Evolutionary conservation across 768 basidiomycete genomes (phyloP).

Genomic region (Amanita molliuscula): DNA sequence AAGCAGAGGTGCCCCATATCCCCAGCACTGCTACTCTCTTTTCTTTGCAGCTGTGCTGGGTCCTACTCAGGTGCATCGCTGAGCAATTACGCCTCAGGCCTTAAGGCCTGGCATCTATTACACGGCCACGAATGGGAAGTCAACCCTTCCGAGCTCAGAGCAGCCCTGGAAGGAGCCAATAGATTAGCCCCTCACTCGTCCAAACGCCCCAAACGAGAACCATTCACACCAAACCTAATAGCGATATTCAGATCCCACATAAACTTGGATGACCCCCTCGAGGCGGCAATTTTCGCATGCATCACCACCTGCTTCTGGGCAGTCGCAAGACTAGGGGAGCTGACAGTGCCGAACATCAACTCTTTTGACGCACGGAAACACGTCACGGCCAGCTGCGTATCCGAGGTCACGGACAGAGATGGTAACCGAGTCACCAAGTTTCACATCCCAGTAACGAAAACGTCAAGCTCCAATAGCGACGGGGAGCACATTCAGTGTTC

Average conservation of each 20-base stretch:
- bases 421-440: constrained; percentile 8
- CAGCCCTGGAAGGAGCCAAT: constrained; percentile 7
- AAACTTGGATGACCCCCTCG: constrained; percentile 9
- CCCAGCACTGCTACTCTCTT: constrained; percentile 12
- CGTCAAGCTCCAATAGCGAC: neutral
- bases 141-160: constrained; percentile 4
- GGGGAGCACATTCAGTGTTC: constrained; percentile 19
- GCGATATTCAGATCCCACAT: constrained; percentile 7
- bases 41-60: constrained; percentile 14
- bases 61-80: constrained; percentile 18
- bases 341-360: constrained; percentile 11
- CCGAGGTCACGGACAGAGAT: neutral
- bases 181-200: constrained; percentile 9
- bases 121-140: constrained; percentile 14
- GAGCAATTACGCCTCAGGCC: constrained; percentile 17
- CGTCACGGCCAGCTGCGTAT: neutral
- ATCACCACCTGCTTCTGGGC: constrained; percentile 16
- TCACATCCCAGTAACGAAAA: constrained; percentile 8
- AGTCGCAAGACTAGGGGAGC: constrained; percentile 12
- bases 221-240: constrained; percentile 10
- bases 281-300: constrained; percentile 19
- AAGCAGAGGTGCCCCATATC: constrained; percentile 13
- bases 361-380: constrained; percentile 11
- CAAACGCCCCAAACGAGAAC: constrained; percentile 7
- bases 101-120: constrained; percentile 28